A percentile compares a stretch with the other conserved stretches of the same genome.
These are phyloP conservation scores for Chaetomium olivaceum DNA, from an alignment of 2,329 filamentous ascomycete genomes.

Conservation along the genomic window DNA sequence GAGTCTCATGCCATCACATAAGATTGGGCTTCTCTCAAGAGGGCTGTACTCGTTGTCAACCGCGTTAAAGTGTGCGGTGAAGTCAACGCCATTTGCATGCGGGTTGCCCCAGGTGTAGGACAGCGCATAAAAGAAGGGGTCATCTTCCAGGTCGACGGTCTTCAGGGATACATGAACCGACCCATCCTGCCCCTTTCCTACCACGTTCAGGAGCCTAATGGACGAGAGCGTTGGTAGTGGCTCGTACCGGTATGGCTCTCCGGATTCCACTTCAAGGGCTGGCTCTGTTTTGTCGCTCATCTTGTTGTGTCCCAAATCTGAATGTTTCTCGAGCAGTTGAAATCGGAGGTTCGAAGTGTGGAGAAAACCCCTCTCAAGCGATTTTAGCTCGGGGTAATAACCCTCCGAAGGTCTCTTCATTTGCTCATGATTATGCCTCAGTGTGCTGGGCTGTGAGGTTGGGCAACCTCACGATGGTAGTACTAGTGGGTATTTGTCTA, in stretches of 20 bases:
- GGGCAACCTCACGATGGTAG: too few relatives aligned
- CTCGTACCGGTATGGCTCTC: slow-evolving; percentile 9
- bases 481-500: too few relatives aligned
- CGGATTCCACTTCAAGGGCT: not conserved
- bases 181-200: not conserved
- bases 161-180: slow-evolving; percentile 1
- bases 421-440: not conserved
- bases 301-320: not conserved
- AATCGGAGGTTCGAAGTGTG: not conserved
- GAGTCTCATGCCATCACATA: slow-evolving; percentile 14
- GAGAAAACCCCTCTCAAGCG: not conserved
- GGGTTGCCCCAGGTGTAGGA: slow-evolving; percentile 24
- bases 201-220: slow-evolving; percentile 10
- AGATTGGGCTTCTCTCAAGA: not conserved
- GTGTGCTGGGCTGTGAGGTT: too few relatives aligned
- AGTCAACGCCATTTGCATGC: slow-evolving; percentile 23
- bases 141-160: slow-evolving; percentile 14
- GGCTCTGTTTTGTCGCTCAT: not conserved
- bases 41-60: slow-evolving; percentile 14
- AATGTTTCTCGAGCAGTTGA: not conserved
- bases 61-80: slow-evolving; percentile 18
- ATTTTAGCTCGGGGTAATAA: not conserved
- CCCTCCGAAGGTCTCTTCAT: not conserved
- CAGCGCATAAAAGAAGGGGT: slow-evolving; percentile 18
- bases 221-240: slow-evolving; percentile 11